Percentiles rank a stretch among this genome's conserved stretches.
Evolutionary conservation across 2,329 filamentous ascomycete species (phyloP).

Genomic region (Canariomyces notabilis): DNA sequence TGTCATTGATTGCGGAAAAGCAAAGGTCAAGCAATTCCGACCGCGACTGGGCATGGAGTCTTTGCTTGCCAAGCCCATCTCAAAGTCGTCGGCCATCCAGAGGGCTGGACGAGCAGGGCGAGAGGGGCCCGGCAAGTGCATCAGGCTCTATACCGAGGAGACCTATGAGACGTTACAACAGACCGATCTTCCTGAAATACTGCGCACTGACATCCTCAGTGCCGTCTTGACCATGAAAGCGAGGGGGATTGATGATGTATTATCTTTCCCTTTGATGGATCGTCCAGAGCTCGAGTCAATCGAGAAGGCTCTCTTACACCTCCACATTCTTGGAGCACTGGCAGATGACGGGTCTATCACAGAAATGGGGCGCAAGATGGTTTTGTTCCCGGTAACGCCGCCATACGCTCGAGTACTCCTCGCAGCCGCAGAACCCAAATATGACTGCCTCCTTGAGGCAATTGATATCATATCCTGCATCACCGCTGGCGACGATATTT

Average conservation of each 20-base stretch:
- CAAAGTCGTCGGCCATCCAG: conserved; percentile 88
- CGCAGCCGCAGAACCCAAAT: conserved; percentile 65
- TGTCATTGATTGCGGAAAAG: conserved; percentile 89
- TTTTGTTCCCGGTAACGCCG: conserved; percentile 76
- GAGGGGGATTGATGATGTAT: conserved; percentile 74
- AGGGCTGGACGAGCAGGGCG: conserved; percentile 86
- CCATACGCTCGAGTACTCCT: conserved; percentile 77
- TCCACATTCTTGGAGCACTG: conserved; percentile 74
- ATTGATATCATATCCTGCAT: conserved; percentile 76
- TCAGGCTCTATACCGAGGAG: conserved; percentile 77
- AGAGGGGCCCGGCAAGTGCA: conserved; percentile 87
- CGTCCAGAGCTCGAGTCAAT: conserved; percentile 71
- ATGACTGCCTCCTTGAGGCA: conserved; percentile 70
- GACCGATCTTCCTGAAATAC: conserved; percentile 79
- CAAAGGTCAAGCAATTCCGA: conserved; percentile 89
- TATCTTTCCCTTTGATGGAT: conserved; percentile 81
- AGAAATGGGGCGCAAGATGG: conserved; percentile 67
- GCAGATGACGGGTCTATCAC: conserved; percentile 69
- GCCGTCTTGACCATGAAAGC: conserved; percentile 92
- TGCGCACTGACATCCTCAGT: conserved; percentile 81
- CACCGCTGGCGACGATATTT: conserved; percentile 59
- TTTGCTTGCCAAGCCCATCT: conserved; percentile 83
- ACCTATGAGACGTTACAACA: conserved; percentile 66
- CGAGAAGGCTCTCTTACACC: conserved; percentile 73
- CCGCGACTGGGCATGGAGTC: conserved; percentile 83